Evolutionary conservation across 2,329 filamentous ascomycete genomes (phyloP).

Genomic region (Sporothrix sp.): DNA sequence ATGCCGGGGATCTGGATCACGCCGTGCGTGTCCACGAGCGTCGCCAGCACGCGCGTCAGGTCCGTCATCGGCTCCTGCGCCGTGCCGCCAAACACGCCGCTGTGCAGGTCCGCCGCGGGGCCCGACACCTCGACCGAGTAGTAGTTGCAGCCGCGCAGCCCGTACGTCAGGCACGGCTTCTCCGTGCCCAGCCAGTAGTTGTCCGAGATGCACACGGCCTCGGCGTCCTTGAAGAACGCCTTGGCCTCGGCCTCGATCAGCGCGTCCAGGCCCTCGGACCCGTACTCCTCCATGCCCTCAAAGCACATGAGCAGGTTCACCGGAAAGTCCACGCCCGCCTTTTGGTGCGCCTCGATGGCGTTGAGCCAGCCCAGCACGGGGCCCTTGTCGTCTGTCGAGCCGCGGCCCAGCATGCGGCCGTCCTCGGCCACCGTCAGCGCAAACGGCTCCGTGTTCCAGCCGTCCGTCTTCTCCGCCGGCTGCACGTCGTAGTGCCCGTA

Average conservation of each 20-base stretch:
- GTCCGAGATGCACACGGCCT: constrained; percentile 96
- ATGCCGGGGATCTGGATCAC: constrained; percentile 93
- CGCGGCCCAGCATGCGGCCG: constrained; percentile 91
- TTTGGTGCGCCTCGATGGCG: constrained; percentile 94
- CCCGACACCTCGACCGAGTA: constrained; percentile 87
- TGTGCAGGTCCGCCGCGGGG: constrained; percentile 88
- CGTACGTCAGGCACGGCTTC: constrained; percentile 96
- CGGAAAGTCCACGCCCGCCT: constrained; percentile 86
- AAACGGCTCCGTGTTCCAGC: constrained; percentile 94
- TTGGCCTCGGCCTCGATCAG: constrained; percentile 87
- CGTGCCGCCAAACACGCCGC: constrained; percentile 91
- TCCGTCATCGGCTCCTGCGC: constrained; percentile 99
- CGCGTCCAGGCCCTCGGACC: constrained; percentile 90
- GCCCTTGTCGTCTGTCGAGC: constrained; percentile 95
- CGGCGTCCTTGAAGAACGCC: constrained; percentile 88
- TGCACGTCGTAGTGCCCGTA: constrained; percentile 99
- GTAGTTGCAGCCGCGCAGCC: constrained; percentile 95
- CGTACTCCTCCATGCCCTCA: constrained; percentile 99
- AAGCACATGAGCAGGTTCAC: constrained; percentile 99
- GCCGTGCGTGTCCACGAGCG: constrained; percentile 79
- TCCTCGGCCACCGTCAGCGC: constrained; percentile 78
- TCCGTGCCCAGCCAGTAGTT: constrained; percentile 99
- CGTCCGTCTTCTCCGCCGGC: constrained; percentile 84
- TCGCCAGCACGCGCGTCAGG: constrained; percentile 69
- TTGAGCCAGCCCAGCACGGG: constrained; percentile 96